Evolutionary conservation across 1,284 basidiomycete genomes (phyloP).

Genomic region (Caloboletus inedulis): DNA sequence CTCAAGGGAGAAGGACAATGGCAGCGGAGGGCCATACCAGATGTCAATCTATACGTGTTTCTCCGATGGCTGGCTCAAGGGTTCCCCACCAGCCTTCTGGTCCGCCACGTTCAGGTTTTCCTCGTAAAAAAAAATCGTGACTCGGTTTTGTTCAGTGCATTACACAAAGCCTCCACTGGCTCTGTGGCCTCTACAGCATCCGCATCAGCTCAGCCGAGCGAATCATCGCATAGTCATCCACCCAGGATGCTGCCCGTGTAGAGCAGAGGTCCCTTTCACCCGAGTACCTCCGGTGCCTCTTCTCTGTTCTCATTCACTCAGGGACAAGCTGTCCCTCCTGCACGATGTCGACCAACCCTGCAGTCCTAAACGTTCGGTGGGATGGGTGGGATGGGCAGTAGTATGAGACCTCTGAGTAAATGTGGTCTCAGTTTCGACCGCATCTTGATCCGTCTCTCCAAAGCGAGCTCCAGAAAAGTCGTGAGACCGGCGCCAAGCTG

Average conservation of each 20-base stretch:
- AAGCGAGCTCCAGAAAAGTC: slow-evolving; percentile 89
- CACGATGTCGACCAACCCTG: slow-evolving; percentile 51
- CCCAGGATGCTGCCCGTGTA: slow-evolving; percentile 58
- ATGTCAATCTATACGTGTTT: no score
- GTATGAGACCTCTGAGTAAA: slow-evolving; percentile 67
- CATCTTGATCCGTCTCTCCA: slow-evolving; percentile 75
- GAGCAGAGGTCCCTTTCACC: slow-evolving; percentile 44
- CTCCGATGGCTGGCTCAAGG: no score
- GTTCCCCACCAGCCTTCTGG: no score
- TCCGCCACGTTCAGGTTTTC: no score
- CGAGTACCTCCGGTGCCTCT: slow-evolving; percentile 27
- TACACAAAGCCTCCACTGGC: no score
- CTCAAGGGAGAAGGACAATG: no score
- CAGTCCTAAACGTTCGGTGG: slow-evolving; percentile 59
- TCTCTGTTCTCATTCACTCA: slow-evolving; percentile 38
- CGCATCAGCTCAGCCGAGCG: no score
- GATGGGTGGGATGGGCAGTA: slow-evolving; percentile 73
- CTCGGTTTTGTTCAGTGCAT: no score
- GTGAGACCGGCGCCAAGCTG: slow-evolving; percentile 92
- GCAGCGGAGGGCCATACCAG: no score
- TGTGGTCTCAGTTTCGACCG: slow-evolving; percentile 81
- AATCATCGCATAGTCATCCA: no score
- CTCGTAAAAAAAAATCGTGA: no score
- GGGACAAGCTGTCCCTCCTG: slow-evolving; percentile 32
- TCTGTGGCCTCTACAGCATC: no score